Conservation (phyloP, 495 filamentous ascomycete species). For the Annulohypoxylon bovei region DNA sequence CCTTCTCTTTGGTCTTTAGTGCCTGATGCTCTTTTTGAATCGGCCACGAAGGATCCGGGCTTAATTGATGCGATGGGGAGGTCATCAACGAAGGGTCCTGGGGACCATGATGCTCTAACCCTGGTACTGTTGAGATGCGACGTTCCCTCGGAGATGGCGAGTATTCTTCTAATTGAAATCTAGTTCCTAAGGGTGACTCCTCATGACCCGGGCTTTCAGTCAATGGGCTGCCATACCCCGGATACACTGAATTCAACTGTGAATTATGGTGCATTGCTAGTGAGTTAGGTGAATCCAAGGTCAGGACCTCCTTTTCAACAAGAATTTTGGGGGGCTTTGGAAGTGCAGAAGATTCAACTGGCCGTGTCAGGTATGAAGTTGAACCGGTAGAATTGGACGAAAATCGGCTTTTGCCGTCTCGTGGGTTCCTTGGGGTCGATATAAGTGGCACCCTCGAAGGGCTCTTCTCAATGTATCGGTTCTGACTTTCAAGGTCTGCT, state of each 20-base stretch:
- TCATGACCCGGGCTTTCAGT: background rate
- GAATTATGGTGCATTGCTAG: background rate
- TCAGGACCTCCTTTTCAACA: background rate
- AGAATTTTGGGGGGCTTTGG: background rate
- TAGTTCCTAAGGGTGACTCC: background rate
- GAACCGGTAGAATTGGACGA: background rate
- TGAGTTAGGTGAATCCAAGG: background rate
- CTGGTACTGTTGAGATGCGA: background rate
- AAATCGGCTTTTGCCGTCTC: background rate
- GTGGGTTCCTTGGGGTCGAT: background rate
- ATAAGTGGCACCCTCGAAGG: background rate
- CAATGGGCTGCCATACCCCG: background rate
- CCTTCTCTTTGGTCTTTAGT: background rate
- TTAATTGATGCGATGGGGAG: background rate
- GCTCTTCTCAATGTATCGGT: background rate
- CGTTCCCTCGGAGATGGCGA: background rate
- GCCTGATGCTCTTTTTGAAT: slow-evolving; percentile 9
- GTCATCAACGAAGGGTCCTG: background rate
- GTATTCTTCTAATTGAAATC: background rate
- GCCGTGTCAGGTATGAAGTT: background rate
- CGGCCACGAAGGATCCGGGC: background rate
- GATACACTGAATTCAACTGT: background rate
- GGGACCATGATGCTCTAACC: background rate
- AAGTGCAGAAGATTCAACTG: background rate
- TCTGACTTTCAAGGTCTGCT: background rate